Base-by-base conservation (phyloP, 169 alveolate genomes). In the Condylostoma magnum region DNA sequence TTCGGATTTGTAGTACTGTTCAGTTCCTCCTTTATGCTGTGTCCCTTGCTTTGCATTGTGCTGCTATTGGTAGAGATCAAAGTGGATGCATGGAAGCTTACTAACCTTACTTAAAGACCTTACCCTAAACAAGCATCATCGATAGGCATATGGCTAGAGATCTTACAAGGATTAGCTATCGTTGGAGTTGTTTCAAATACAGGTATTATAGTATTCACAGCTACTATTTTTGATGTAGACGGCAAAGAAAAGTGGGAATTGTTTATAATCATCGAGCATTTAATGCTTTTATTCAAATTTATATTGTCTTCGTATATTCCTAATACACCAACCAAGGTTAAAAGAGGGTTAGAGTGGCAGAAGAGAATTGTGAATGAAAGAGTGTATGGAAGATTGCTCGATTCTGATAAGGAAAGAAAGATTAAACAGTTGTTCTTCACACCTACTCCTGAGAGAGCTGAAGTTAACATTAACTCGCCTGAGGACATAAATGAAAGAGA, bases 221-320 rank as follows among this genome's bases (percentile, higher is more conserved):
- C 41, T 12, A 34, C 38, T 25, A 63, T 63, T 44, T 63, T 63
- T 38, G 57, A 41, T 12, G 30, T 12, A 38, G n/a, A 18, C 8
- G 8, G 10, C 15, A 18, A 22, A 1, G 31, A 33, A 15, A 66
- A 66, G 30, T 46, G 58, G 58, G 25, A 10, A 28, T 25, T 22
- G 12, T 66, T 66, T 30, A 46, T 66, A 50, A 63, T 41, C 31
- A 66, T 66, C 8, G 75, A 66, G 50, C 75, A 66, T 47, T 8
- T 43, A 2, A 41, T 66, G 20, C 8, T 66, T 10, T 22, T 66
- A 8, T 66, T 66, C 25, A 66, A 66, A 46, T 6, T 66, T 46
- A 10, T 41, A 12, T 8, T 66, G 12, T 15, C 43, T 1, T 22
- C 33, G 18, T 10, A 15, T 6, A 47, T 66, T 30, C 65, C 58